Base-by-base conservation (phyloP, 2,329 filamentous ascomycete genomes). In the Cladosporium sp. region DNA sequence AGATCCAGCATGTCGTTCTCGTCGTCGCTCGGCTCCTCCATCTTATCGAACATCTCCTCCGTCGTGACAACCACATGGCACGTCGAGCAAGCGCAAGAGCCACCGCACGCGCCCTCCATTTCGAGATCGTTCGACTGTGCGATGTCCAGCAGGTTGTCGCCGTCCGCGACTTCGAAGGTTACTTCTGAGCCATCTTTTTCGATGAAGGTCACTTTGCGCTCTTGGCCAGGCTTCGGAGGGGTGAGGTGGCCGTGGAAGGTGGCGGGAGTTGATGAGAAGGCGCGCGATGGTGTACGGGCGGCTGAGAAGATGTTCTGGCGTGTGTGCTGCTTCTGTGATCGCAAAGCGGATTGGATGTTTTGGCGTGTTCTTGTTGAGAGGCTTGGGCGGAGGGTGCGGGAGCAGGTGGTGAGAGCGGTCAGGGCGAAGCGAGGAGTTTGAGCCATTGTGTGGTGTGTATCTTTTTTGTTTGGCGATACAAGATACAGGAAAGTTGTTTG, bases 21-120 rank as follows among this genome's bases (percentile, higher is more conserved):
- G 67, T 83, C 81, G 66, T 83, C 81, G 63, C 79, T 79, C 11
- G 80, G 78, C 75, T 82, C 81, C 52, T 78, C 76, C 76, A 78
- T 78, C 70, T 74, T 74, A 64, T 78, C 77, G 65, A 71, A 78
- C 78, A 88, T 85, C 5, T 86, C 85, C 53, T 91, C 87, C 73
- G 90, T 88, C 66, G 86, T 79, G 44, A 97, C 91, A 68, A 97
- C 93, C 65, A 96, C 89, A 80, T 97, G 93, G 81, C 93, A 97
- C 6, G 93, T 97, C 65, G 91, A 95, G 81, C 93, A 97, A 64
- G 93, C 93, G 79, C 93, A 97, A 37, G 91, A 95, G 26, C 93
- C 95, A 71, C 95, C 95, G 75, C 95, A 99, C 14, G 95, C 95
- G 68, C 95, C 88, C 83, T 99, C 95, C 94, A 99, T 98, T 78